Conservation (phyloP, 73 alveolate genomes). For the Breviolum minutum region DNA sequence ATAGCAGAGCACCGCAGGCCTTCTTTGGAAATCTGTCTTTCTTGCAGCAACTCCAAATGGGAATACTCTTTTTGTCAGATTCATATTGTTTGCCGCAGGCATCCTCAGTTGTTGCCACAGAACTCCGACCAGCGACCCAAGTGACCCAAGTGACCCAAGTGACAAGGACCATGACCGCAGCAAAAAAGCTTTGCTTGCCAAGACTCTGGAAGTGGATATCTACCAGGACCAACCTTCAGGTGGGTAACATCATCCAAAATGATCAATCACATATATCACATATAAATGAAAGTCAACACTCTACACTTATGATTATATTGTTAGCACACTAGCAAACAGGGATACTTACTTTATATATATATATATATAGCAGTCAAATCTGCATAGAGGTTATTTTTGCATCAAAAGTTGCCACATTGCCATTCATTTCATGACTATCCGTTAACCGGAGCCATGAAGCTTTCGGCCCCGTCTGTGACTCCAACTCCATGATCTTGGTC, state of each 20-base stretch:
- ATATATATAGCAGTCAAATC: neutral
- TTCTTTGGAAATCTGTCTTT: slow-evolving; percentile 84
- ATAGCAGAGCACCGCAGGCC: neutral
- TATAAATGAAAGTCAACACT: neutral
- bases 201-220: slow-evolving; percentile 64
- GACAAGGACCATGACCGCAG: neutral
- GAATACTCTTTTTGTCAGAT: slow-evolving; percentile 76
- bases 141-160: neutral
- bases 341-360: neutral
- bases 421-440: neutral
- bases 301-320: neutral
- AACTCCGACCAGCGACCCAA: neutral
- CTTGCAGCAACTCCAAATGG: slow-evolving; percentile 76
- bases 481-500: slow-evolving; percentile 63
- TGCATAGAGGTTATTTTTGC: too few species aligned
- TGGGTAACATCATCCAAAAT: neutral
- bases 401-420: neutral
- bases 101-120: neutral
- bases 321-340: neutral
- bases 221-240: slow-evolving; percentile 82
- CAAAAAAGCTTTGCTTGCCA: neutral
- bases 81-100: slow-evolving; percentile 71
- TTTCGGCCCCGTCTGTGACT: slow-evolving; percentile 78
- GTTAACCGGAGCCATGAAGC: neutral
- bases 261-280: neutral